Base-by-base conservation (phyloP, 495 filamentous ascomycete species). In the Aspergillus haitiensis region DNA sequence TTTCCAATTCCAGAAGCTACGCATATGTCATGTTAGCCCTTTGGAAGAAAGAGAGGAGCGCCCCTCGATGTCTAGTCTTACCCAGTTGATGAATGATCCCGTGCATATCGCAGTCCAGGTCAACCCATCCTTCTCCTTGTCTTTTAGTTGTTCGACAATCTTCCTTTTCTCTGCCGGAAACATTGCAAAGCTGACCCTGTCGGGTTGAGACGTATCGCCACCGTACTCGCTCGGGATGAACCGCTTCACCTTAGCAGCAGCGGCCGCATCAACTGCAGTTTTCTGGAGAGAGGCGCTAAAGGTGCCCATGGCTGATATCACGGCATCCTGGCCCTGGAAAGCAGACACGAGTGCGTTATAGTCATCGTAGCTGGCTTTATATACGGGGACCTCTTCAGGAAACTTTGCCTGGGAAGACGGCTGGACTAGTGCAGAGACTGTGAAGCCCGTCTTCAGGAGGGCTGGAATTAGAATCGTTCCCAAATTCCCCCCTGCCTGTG, bases 181-280 rank as follows among this genome's bases (percentile, higher is more conserved):
- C 1, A 27, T 27, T 27, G 21, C 21, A 27, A 27, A 27, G 21
- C 3, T 27, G 21, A 27, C 21, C 21, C 3, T 27, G 21, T 27
- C 21, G 1, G 21, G 21, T 3, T 27, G 21, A 27, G 21, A 27
- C 3, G 21, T 63, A 16, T 63, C 60, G 2, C 54, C 42, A 10
- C 60, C 60, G 13, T 63, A 63, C 47, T 63, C 60, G 0, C 50
- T 55, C 1, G 60, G 60, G 1, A 63, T n/a, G 15, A 50, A 63
- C 4, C 60, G 55, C 42, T 63, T 58, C 18, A 63, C 60, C 1
- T 51, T 45, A 1, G 60, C 60, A 0, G 55, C 27, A 5, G 55
- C 27, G 3, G 60, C 55, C 1, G 60, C 50, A 18, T 63, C 55
- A 16, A 63, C 55, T 50, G 55, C 54, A 5, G 34, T 52, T 7